A percentile compares a stretch with the other conserved stretches of the same genome.
Conservation (phyloP, 768 basidiomycete species). For the Coprinopsis cinerea region DNA sequence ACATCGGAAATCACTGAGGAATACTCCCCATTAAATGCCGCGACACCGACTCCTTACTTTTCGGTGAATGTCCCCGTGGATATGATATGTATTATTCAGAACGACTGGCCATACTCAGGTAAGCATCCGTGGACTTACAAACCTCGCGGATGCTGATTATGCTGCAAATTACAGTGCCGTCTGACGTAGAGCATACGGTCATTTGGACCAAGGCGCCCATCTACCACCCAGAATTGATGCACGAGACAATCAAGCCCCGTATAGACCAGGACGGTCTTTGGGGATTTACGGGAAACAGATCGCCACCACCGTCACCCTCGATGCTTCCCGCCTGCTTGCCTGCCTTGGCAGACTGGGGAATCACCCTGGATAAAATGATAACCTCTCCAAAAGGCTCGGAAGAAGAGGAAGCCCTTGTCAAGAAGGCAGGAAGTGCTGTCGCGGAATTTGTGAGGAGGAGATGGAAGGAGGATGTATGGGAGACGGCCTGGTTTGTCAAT, state of each 20-base stretch:
- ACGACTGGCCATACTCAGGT: conserved; percentile 91
- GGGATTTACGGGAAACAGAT: conserved; percentile 66
- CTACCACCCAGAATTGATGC: conserved; percentile 53
- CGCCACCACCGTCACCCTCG: conserved; percentile 56
- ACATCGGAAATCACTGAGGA: conserved; percentile 43
- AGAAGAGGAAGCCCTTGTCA: conserved; percentile 48
- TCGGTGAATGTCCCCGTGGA: conserved; percentile 52
- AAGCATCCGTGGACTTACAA: conserved; percentile 11
- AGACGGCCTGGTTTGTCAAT: conserved; percentile 90
- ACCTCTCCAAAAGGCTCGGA: conserved; percentile 43
- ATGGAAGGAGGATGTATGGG: conserved; percentile 76
- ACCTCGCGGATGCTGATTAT: not conserved
- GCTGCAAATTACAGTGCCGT: conserved; percentile 50
- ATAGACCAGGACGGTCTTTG: conserved; percentile 74
- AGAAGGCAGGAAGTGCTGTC: conserved; percentile 51
- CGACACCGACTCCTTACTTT: conserved; percentile 48
- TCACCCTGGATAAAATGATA: conserved; percentile 57
- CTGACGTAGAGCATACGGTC: conserved; percentile 66
- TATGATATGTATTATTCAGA: conserved; percentile 65
- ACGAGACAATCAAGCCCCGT: conserved; percentile 44
- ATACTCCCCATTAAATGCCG: conserved; percentile 5
- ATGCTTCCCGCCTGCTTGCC: conserved; percentile 51
- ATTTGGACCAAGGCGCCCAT: conserved; percentile 77
- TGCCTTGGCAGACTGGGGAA: conserved; percentile 63
- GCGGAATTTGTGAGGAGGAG: conserved; percentile 54